Base-by-base conservation (phyloP, 225 moss, liverwort and hornwort genomes). In the Asterella californica region DNA sequence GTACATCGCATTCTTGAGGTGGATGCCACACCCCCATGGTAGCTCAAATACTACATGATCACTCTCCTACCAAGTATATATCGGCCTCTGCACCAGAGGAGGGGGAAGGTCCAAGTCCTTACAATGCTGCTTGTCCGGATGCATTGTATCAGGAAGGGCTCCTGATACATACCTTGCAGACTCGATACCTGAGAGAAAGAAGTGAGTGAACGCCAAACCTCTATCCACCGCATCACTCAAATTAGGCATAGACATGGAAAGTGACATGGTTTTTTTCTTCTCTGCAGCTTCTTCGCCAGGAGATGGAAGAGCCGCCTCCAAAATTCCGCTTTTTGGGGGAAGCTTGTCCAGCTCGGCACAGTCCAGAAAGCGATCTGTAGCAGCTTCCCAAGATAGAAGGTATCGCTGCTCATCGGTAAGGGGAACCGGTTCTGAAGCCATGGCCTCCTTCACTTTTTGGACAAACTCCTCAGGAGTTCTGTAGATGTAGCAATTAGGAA, bases 311-410 rank as follows among this genome's bases (percentile, higher is more conserved):
- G 79, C 55, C 46, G 62, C 64, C 33, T 84, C 78, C 74, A 71
- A 68, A 49, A 52, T 82, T 54, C 75, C 38, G 6, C 74, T 52
- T 42, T 76, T 89, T 29, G 88, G 81, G 53, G 89, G 88, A 63
- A 85, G 83, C 73, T 85, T 89, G 70, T 91, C 88, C 52, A 99
- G 84, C 37, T 89, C 95, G 75, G 95, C 92, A 74, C 87, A 94
- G 47, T 94, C 93, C 2, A 99, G 91, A 72, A 99, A 95, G 29
- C 97, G 92, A 79, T 99, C 97, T 10, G 97, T 99, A 55, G 97
- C 97, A 64, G 97, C 97, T 87, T 99, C 97, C 97, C 97, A 99
- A 17, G 97, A 99, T 4, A 99, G 84, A 29, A 93, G 91, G 62
- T 99, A 86, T 25, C 84, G 90, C 48, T 91, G 88, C 81, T 99